phyloP scores from a whole-genome alignment of 2,329 filamentous ascomycete species.

The Fusarium sp. region DNA sequence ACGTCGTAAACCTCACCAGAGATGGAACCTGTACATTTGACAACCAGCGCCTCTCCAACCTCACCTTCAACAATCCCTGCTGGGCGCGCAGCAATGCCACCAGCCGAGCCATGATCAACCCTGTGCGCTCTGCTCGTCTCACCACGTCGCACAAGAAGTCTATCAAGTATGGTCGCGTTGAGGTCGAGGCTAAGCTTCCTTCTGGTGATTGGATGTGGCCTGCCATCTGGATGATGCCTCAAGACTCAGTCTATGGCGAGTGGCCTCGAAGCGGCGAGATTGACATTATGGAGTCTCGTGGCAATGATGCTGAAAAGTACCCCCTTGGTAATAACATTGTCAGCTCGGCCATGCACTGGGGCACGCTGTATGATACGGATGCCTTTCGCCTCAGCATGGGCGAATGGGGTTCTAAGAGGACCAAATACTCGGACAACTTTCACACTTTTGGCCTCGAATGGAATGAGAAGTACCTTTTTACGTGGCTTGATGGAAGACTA shows the following conservation, averaged over 20 bases:
- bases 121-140: slow-evolving; percentile 57
- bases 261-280: slow-evolving; percentile 67
- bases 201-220: slow-evolving; percentile 68
- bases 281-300: slow-evolving; percentile 62
- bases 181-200: slow-evolving; percentile 65
- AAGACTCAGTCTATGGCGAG: slow-evolving; percentile 58
- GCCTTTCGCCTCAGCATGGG: slow-evolving; percentile 47
- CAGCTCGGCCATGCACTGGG: slow-evolving; percentile 60
- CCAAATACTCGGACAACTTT: slow-evolving; percentile 53
- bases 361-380: slow-evolving; percentile 42
- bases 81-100: slow-evolving; percentile 56
- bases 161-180: slow-evolving; percentile 63
- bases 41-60: slow-evolving; percentile 52
- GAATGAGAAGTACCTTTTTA: slow-evolving; percentile 63
- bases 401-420: slow-evolving; percentile 46
- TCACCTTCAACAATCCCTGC: slow-evolving; percentile 43
- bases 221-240: slow-evolving; percentile 59
- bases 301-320: slow-evolving; percentile 54
- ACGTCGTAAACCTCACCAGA: slow-evolving; percentile 58
- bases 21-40: slow-evolving; percentile 37
- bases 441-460: slow-evolving; percentile 65
- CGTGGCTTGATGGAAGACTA: slow-evolving; percentile 59
- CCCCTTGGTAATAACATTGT: slow-evolving; percentile 51
- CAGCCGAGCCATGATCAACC: slow-evolving; percentile 58
- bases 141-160: slow-evolving; percentile 58